Percentiles rank a stretch among this genome's conserved stretches.
These are phyloP conservation scores for Lipomyces mesembrius DNA, from an alignment of 805 yeast genomes.

Conservation along the genomic window DNA sequence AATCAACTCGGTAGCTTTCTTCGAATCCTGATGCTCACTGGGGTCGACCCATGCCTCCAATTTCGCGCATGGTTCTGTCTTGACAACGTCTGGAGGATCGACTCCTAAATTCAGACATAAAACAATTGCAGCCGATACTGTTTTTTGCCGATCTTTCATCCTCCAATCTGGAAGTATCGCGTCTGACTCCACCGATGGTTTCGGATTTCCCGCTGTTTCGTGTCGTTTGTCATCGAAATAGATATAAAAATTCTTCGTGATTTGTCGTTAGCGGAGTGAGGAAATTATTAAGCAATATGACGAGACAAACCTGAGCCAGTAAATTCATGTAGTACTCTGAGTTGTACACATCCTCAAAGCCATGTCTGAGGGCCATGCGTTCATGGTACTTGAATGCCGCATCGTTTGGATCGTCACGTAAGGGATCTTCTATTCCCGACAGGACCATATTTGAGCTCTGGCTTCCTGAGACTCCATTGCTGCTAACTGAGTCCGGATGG, in stretches of 20 bases:
- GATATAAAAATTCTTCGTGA: slow-evolving; percentile 64
- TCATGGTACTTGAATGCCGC: slow-evolving; percentile 38
- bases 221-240: slow-evolving; percentile 93
- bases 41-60: slow-evolving; percentile 96
- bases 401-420: slow-evolving; percentile 33
- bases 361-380: slow-evolving; percentile 52
- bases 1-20: slow-evolving; percentile 87
- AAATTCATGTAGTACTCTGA: slow-evolving; percentile 55
- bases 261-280: slow-evolving; percentile 5
- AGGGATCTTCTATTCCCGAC: slow-evolving; percentile 23
- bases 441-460: slow-evolving; percentile 10
- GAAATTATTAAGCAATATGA: background rate
- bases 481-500: slow-evolving; percentile 3
- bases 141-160: slow-evolving; percentile 86
- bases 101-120: slow-evolving; percentile 91
- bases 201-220: slow-evolving; percentile 84
- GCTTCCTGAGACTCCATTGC: slow-evolving; percentile 16
- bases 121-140: slow-evolving; percentile 90
- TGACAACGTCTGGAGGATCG: slow-evolving; percentile 94
- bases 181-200: slow-evolving; percentile 50
- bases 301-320: slow-evolving; percentile 50
- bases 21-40: slow-evolving; percentile 74
- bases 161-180: slow-evolving; percentile 82
- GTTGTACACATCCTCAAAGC: slow-evolving; percentile 61
- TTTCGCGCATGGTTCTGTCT: slow-evolving; percentile 90